Base-by-base conservation (phyloP, 2,329 filamentous ascomycete species). In the Lachnellula subtilissima region DNA sequence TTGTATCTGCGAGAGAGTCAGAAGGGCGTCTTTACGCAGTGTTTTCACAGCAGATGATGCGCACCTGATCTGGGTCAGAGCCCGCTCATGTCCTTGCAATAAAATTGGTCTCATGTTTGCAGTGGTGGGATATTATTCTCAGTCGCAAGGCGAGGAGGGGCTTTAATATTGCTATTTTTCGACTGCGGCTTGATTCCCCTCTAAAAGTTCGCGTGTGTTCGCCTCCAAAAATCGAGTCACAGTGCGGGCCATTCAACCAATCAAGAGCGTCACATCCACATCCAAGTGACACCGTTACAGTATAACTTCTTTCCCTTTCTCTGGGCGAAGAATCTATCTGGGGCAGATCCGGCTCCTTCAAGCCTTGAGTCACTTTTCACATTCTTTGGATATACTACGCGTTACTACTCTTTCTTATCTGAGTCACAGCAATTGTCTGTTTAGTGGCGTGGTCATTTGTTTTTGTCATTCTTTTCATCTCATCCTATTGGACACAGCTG, bases 81-180 rank as follows among this genome's bases (percentile, higher is more conserved):
- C 90, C 80, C 91, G 89, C 82, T 96, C 91, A 85, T 99, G 94
- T 76, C 94, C 94, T 74, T 91, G 87, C 70, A 99, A 84, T 69
- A 99, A 82, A 76, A 97, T 95, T 72, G 94, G 94, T 80, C 94
- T 91, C 94, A 99, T 99, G 61, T 76, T 91, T 78, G 74, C 71
- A 56, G 59, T 61, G 47, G 9, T 11, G 43, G 50, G 23, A 42
- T 40, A 42, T 12, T 25, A 47, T 54, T 14, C 17, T 35, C 17
- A 23, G 28, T 48, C n/a, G 46, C 36, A 50, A 48, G 35, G 47
- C 28, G 23, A 45, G n/a, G 48, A 36, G 28, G 37, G 14, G 43
- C 42, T 50, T 32, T 48, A 42, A 7, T 42, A 19, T 19, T 32
- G 25, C 25, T 28, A 7, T 28, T 50, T 53, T 42, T 45, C 37